These are phyloP conservation scores for Sungouiella thailandica DNA, from an alignment of 805 yeast genomes.

Conservation along the genomic window DNA sequence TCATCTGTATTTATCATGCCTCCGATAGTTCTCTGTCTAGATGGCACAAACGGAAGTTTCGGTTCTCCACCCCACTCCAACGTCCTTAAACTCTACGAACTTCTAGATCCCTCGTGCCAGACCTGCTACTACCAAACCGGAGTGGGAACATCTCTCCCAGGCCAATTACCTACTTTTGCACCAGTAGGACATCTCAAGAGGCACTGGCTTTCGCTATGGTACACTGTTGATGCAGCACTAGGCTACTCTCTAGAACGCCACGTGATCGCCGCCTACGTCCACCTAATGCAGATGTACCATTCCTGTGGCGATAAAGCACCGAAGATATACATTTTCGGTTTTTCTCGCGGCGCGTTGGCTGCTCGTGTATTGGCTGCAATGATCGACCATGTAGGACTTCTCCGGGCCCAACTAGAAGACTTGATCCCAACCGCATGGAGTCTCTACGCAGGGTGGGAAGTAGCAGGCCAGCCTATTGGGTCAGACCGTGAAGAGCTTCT, in stretches of 20 bases:
- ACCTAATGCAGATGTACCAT: conserved; percentile 42
- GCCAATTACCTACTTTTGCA: not conserved
- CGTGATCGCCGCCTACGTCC: conserved; percentile 53
- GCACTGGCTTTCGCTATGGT: not conserved
- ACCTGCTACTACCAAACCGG: conserved; percentile 68
- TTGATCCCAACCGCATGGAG: conserved; percentile 60
- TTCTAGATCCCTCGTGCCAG: conserved; percentile 41
- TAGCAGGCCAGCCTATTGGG: conserved; percentile 4
- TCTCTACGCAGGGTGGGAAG: conserved; percentile 54
- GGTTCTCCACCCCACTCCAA: conserved; percentile 53
- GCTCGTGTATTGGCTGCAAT: conserved; percentile 63
- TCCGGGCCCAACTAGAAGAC: conserved; percentile 50
- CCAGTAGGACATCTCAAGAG: conserved; percentile 3
- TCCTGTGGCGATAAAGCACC: conserved; percentile 36
- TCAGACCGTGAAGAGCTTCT: conserved; percentile 23
- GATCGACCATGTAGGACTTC: conserved; percentile 59
- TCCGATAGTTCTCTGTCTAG: conserved; percentile 51
- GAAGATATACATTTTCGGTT: conserved; percentile 53
- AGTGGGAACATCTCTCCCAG: conserved; percentile 47
- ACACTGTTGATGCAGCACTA: conserved; percentile 38
- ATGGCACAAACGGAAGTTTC: conserved; percentile 59
- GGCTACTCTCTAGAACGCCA: conserved; percentile 55
- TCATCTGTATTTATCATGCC: too few relatives aligned
- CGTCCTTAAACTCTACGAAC: conserved; percentile 46
- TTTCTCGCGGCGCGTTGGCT: conserved; percentile 59